Evolutionary conservation across 2,329 filamentous ascomycete species (phyloP).

Genomic region (Penicillium sp.): DNA sequence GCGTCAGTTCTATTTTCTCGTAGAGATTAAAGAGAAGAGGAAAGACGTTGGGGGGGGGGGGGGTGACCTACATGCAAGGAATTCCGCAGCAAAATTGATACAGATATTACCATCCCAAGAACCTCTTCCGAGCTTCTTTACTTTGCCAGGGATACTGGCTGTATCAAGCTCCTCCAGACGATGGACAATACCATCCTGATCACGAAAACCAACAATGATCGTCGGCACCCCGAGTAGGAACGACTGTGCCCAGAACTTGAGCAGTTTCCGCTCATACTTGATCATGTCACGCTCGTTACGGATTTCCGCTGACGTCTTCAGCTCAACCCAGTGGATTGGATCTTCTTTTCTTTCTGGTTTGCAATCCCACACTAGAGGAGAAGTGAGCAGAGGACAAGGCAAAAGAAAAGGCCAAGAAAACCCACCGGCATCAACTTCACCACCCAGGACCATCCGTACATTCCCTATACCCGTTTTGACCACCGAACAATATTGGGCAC

Average conservation of each 20-base stretch:
- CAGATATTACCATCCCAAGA: constrained; percentile 92
- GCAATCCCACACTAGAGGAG: constrained; percentile 72
- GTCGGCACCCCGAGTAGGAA: constrained; percentile 92
- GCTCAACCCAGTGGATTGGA: constrained; percentile 89
- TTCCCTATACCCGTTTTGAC: constrained; percentile 85
- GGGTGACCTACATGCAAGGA: constrained; percentile 71
- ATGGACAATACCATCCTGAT: constrained; percentile 70
- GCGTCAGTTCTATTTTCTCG: not conserved
- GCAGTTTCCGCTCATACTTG: constrained; percentile 84
- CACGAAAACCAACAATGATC: constrained; percentile 88
- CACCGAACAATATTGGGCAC: constrained; percentile 93
- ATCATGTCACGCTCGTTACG: constrained; percentile 68
- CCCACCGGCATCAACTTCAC: constrained; percentile 88
- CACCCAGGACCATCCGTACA: constrained; percentile 76
- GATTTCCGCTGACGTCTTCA: constrained; percentile 85
- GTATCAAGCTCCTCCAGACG: constrained; percentile 80
- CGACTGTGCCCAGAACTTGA: constrained; percentile 96
- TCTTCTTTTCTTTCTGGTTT: constrained; percentile 69
- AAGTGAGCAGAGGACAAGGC: not conserved
- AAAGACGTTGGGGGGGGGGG: no score
- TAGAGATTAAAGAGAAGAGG: not conserved
- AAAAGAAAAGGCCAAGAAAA: constrained; percentile 10
- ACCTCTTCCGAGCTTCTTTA: constrained; percentile 66
- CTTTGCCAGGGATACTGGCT: constrained; percentile 73
- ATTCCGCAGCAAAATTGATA: constrained; percentile 82